Evolutionary conservation across 2,329 filamentous ascomycete species (phyloP), one percentile per base, ranked within the genome.

Genomic region (Ascochyta koolunga): DNA sequence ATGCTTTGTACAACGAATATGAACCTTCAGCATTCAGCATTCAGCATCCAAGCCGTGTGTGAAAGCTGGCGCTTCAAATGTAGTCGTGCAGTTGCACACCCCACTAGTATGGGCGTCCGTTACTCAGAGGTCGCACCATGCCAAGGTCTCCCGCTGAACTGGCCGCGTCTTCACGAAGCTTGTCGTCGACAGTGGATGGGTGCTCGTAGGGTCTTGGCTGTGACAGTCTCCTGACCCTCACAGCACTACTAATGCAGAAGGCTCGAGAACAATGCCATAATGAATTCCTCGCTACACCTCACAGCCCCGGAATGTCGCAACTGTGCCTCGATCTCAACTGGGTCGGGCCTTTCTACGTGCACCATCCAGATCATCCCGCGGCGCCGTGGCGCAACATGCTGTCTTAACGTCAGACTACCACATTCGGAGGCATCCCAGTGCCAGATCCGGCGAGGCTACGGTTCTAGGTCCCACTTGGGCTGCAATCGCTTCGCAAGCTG

Each of bases 241-340:
- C 19, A 37, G 10, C n/a, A 11, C 27, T 8, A 27, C 25, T 9
- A 11, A 15, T 29, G 27, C 31, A 33, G n/a, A 33, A n/a, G n/a
- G 16, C n/a, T 4, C 16, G 5, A n/a, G 16, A 15, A n/a, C 19
- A 21, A 19, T 21, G 35, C 35, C 35, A 37, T 18, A 37, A 21
- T 10, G 16, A 21, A 13, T 9, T 36, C 35, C 35, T 37, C 18
- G 19, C 25, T 42, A 27, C 44, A 36, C 35, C 10, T 21, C 35
- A 37, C 35, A 54, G 51, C 51, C 51, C 25, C 38, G 32, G 9
- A 36, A 29, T 40, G 51, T 54, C 51, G 44, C 50, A 35, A 44
- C 44, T 5, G 44, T 40, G 22, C 44, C 29, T 40, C 29, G 15
- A 37, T 39, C 48, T 45, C 40, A 44, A 8, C 44, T 29, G 15